Percentiles rank a stretch among this genome's conserved stretches.
Conservation (phyloP, 352 stramenopile species). For the Saprolegnia diclina region DNA sequence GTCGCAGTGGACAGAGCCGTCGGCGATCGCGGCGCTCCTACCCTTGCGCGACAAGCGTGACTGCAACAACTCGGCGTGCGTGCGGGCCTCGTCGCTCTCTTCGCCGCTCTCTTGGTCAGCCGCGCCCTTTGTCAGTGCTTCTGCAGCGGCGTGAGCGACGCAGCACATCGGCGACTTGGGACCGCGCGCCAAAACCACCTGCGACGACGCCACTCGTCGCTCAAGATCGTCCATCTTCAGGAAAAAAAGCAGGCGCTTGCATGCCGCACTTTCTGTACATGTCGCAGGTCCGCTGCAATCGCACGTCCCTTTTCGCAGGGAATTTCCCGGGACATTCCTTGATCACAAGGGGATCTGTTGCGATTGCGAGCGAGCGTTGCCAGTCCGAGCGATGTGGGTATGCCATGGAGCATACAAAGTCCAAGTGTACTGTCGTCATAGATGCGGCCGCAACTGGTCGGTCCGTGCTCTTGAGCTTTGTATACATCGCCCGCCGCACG, state of each 20-base stretch:
- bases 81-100: not conserved
- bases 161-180: not conserved
- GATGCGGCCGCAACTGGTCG: not conserved
- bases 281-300: not conserved
- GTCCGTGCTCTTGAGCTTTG: not conserved
- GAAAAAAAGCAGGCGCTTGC: not conserved
- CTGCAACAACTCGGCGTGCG: not conserved
- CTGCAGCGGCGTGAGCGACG: not conserved
- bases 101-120: no score
- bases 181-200: no score
- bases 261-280: slow-evolving; percentile 4
- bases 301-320: not conserved
- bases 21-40: no score
- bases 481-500: not conserved
- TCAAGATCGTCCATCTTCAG: not conserved
- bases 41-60: not conserved
- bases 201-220: no score
- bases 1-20: not conserved
- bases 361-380: no score
- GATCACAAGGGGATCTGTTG: not conserved
- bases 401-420: no score
- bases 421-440: no score
- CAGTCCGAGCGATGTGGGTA: no score
- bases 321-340: not conserved
- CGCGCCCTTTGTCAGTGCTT: no score